A percentile compares a stretch with the other conserved stretches of the same genome.
Conservation (phyloP, 805 yeast species). For the Nakazawaea wickerhamii region DNA sequence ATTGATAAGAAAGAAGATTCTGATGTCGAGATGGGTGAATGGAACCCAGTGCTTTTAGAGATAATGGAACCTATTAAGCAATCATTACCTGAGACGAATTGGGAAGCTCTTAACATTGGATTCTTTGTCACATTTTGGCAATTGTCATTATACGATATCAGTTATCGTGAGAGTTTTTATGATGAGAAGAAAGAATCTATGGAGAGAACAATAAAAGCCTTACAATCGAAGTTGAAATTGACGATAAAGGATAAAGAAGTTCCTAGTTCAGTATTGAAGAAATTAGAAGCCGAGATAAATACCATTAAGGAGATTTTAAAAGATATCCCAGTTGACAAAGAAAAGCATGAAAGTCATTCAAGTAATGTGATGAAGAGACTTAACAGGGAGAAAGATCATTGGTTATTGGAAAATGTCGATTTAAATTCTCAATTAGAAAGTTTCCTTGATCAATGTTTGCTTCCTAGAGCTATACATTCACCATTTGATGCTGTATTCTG, state of each 20-base stretch:
- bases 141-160: constrained; percentile 64
- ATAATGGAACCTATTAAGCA: constrained; percentile 16
- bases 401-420: constrained; percentile 32
- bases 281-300: constrained; percentile 24
- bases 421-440: constrained; percentile 13
- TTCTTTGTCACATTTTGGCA: constrained; percentile 70
- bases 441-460: constrained; percentile 58
- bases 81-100: constrained; percentile 17
- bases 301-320: constrained; percentile 24
- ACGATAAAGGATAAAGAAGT: constrained; percentile 25
- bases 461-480: constrained; percentile 76
- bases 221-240: constrained; percentile 29
- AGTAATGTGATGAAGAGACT: constrained; percentile 27
- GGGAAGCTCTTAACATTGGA: constrained; percentile 28
- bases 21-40: constrained; percentile 7
- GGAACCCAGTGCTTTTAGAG: constrained; percentile 9
- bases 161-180: constrained; percentile 47
- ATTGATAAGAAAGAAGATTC: constrained; percentile 18
- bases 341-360: constrained; percentile 39
- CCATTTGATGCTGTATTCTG: constrained; percentile 76
- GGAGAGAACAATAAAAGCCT: constrained; percentile 28
- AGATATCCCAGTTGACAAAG: constrained; percentile 33
- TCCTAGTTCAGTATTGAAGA: constrained; percentile 16
- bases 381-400: constrained; percentile 22
- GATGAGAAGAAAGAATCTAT: constrained; percentile 38